phyloP scores from a whole-genome alignment of 495 filamentous ascomycete genomes.

The Daldinia loculata region DNA sequence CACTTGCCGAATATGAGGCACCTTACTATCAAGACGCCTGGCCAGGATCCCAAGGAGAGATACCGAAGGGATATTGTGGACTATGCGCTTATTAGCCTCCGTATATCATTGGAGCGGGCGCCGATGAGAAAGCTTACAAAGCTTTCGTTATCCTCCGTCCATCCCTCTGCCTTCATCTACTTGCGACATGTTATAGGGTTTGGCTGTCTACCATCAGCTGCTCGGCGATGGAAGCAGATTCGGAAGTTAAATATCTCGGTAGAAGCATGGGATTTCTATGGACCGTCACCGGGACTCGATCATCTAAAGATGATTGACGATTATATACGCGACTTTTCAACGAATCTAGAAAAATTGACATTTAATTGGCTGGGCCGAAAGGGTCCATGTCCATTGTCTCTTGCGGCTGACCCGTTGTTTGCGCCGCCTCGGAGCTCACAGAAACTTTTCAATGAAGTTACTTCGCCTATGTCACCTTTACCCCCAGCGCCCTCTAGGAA shows the following conservation, averaged over 20 bases:
- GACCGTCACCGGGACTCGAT: slow-evolving; percentile 63
- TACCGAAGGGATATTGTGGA: slow-evolving; percentile 79
- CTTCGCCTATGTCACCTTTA: slow-evolving; percentile 60
- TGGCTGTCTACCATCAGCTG: slow-evolving; percentile 69
- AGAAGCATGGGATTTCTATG: slow-evolving; percentile 67
- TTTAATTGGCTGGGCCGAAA: slow-evolving; percentile 77
- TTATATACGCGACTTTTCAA: slow-evolving; percentile 71
- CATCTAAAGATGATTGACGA: slow-evolving; percentile 79
- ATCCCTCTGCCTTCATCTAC: slow-evolving; percentile 74
- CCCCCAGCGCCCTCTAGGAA: slow-evolving; percentile 54
- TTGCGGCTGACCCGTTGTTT: slow-evolving; percentile 69
- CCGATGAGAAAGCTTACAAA: slow-evolving; percentile 66
- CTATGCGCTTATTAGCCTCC: slow-evolving; percentile 81
- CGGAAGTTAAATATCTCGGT: slow-evolving; percentile 72
- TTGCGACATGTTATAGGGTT: slow-evolving; percentile 71
- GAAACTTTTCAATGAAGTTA: slow-evolving; percentile 64
- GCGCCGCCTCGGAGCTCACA: slow-evolving; percentile 58
- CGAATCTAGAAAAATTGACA: slow-evolving; percentile 66
- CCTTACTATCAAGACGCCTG: slow-evolving; percentile 75
- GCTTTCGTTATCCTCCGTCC: slow-evolving; percentile 71
- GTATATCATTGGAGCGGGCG: slow-evolving; percentile 76
- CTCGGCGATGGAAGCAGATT: slow-evolving; percentile 76
- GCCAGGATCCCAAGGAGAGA: slow-evolving; percentile 68
- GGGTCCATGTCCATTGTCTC: slow-evolving; percentile 71
- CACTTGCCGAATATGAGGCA: slow-evolving; percentile 70